Base-by-base conservation (phyloP, 108 stramenopile species). In the Cyclotella choctawhatcheeana region DNA sequence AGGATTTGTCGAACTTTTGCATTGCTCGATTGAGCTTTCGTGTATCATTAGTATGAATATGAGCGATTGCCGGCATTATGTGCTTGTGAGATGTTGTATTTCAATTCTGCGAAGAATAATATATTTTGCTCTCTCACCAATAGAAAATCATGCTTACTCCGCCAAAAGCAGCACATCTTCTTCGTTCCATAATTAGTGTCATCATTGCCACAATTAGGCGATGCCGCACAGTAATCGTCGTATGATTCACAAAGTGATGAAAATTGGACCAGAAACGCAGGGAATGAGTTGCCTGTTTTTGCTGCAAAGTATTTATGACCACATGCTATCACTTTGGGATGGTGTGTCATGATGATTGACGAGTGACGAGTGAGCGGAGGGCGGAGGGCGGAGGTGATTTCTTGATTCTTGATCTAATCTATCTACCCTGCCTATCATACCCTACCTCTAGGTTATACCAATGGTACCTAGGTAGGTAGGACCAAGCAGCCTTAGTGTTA, bases 191-290 rank as follows among this genome's bases (percentile, higher is more conserved):
- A n/a, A n/a, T n/a, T n/a, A n/a, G n/a, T n/a, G n/a, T n/a, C n/a
- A n/a, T n/a, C n/a, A n/a, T n/a, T n/a, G n/a, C n/a, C n/a, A n/a
- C n/a, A n/a, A n/a, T n/a, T n/a, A n/a, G n/a, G n/a, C n/a, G n/a
- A n/a, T n/a, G n/a, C n/a, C n/a, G n/a, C n/a, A n/a, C n/a, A n/a
- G n/a, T n/a, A n/a, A n/a, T n/a, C n/a, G n/a, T n/a, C n/a, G n/a
- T n/a, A n/a, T n/a, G n/a, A n/a, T n/a, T 31, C 29, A 18, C n/a
- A 17, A 33, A 47, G 44, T 4, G 59, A 44, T 4, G 76, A 61
- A 43, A 71, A 58, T 18, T 45, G 62, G 37, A 77, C n/a, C n/a
- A 77, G 63, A 45, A 71, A 64, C 3, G 76, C 76, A n/a, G 76
- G 76, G 34, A 77, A 77, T 5, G 52, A 48, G 37, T 64, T 52